A percentile compares a stretch with the other conserved stretches of the same genome.
Evolutionary conservation across 2,329 filamentous ascomycete species (phyloP).

Genomic region (Fusarium sp.): DNA sequence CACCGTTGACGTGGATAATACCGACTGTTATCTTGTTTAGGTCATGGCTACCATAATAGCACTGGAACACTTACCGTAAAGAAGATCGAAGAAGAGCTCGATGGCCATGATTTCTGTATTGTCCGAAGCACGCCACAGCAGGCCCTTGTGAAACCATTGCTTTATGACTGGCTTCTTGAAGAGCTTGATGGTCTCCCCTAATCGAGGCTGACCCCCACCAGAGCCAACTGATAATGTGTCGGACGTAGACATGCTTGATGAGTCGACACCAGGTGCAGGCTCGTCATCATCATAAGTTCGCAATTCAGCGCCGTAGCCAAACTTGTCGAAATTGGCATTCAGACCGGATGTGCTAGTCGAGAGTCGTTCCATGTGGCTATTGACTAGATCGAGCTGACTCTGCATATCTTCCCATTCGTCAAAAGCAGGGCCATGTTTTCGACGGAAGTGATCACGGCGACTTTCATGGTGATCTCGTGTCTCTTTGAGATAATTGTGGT

Average conservation of each 20-base stretch:
- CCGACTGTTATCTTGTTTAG: constrained; percentile 55
- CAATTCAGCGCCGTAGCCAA: constrained; percentile 70
- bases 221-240: constrained; percentile 44
- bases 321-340: constrained; percentile 71
- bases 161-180: constrained; percentile 69
- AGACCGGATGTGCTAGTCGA: constrained; percentile 65
- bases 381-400: constrained; percentile 63
- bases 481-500: constrained; percentile 58
- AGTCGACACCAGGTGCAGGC: constrained; percentile 8
- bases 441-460: constrained; percentile 58
- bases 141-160: constrained; percentile 74
- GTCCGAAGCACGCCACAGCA: constrained; percentile 70
- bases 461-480: constrained; percentile 65
- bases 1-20: constrained; percentile 72
- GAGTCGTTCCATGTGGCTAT: constrained; percentile 63
- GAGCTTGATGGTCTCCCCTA: constrained; percentile 61
- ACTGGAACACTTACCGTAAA: constrained; percentile 56
- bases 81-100: constrained; percentile 72
- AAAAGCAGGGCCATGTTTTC: constrained; percentile 62
- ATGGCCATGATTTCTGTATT: constrained; percentile 71
- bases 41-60: not conserved
- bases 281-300: constrained; percentile 57
- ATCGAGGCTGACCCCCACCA: constrained; percentile 41
- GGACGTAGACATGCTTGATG: constrained; percentile 38
- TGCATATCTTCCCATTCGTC: constrained; percentile 68